Evolutionary conservation across 192 early-diverging fungal species (phyloP).

Genomic region (Coemansia sp.): DNA sequence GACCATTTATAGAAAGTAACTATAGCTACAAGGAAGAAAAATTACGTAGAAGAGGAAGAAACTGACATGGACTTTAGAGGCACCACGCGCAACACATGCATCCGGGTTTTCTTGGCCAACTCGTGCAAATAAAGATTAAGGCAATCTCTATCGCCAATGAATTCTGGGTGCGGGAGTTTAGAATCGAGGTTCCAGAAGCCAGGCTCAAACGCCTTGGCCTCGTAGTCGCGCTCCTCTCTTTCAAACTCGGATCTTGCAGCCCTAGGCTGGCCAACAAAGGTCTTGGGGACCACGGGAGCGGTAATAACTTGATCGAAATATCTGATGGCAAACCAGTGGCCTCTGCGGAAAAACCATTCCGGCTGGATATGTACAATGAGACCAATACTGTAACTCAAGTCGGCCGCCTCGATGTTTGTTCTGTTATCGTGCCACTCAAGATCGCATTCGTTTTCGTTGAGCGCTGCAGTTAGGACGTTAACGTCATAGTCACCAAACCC

Average conservation of each 20-base stretch:
- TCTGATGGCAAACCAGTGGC: constrained; percentile 53
- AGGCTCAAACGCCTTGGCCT: constrained; percentile 19
- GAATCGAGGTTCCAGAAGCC: constrained; percentile 55
- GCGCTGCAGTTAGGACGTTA: constrained; percentile 47
- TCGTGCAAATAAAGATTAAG: constrained; percentile 33
- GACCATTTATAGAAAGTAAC: background rate
- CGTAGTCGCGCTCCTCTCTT: constrained; percentile 29
- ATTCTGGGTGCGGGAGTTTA: constrained; percentile 35
- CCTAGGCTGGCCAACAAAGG: constrained; percentile 38
- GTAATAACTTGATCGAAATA: constrained; percentile 28
- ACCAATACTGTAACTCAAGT: constrained; percentile 23
- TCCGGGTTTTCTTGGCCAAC: constrained; percentile 31
- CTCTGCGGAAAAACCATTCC: constrained; percentile 47
- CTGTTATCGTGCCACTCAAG: constrained; percentile 49
- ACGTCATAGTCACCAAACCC: constrained; percentile 57
- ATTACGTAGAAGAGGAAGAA: constrained; percentile 16
- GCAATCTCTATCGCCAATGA: constrained; percentile 28
- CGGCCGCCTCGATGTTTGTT: constrained; percentile 25
- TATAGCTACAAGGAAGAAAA: constrained; percentile 1
- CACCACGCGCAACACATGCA: constrained; percentile 45
- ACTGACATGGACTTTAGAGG: constrained; percentile 19
- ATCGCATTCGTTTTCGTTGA: constrained; percentile 39
- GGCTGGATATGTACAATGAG: constrained; percentile 51
- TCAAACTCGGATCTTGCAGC: constrained; percentile 27
- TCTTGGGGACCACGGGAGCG: constrained; percentile 22